Evolutionary conservation across 208 protist genomes (phyloP).

Genomic region (Crithidia expoeki): DNA sequence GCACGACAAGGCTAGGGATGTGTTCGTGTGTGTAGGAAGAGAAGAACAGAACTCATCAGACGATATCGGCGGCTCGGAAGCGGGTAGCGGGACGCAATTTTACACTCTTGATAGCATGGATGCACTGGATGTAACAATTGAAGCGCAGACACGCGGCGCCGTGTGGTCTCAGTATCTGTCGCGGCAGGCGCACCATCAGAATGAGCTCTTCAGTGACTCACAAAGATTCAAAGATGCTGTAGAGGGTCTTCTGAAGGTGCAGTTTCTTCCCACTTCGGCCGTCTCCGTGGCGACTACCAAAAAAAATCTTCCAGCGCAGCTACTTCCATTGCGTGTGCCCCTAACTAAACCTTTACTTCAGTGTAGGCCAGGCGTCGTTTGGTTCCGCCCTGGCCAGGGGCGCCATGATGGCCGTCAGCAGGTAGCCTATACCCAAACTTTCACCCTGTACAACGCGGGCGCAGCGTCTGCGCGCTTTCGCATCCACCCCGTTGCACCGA

Average conservation of each 20-base stretch:
- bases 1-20: slow-evolving; percentile 14
- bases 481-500: slow-evolving; percentile 33
- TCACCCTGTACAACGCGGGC: slow-evolving; percentile 64
- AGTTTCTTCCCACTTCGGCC: slow-evolving; percentile 28
- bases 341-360: slow-evolving; percentile 51
- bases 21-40: background rate
- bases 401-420: slow-evolving; percentile 81
- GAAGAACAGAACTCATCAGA: background rate
- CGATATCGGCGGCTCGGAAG: background rate
- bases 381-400: slow-evolving; percentile 80
- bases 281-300: background rate
- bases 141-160: slow-evolving; percentile 23
- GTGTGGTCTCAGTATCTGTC: slow-evolving; percentile 19
- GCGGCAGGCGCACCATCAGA: background rate
- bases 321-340: slow-evolving; percentile 53
- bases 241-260: slow-evolving; percentile 26
- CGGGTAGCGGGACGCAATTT: slow-evolving; percentile 19
- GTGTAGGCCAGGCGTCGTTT: slow-evolving; percentile 55
- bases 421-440: slow-evolving; percentile 56
- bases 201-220: background rate
- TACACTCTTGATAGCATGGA: slow-evolving; percentile 68
- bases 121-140: slow-evolving; percentile 58
- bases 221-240: background rate
- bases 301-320: slow-evolving; percentile 25
- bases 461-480: slow-evolving; percentile 49